Base-by-base conservation (phyloP, 805 yeast genomes). In the Pichia cabralensis region DNA sequence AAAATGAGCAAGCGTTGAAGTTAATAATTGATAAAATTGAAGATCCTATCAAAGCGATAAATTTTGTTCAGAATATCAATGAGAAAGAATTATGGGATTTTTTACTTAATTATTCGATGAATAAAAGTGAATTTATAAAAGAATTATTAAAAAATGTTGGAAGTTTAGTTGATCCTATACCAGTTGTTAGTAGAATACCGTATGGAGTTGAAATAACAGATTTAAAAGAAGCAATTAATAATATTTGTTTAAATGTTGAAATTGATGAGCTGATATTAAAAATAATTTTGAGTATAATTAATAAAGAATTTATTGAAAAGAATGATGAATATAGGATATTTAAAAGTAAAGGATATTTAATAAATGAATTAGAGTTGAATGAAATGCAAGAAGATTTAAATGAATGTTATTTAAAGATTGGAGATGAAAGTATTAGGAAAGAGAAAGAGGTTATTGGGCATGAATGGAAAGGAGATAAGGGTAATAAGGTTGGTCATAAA, bases 31-130 rank as follows among this genome's bases (percentile, higher is more conserved):
- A 82, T 43, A 70, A 82, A 45, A 58, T 88, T 33, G 67, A 78
- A 35, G 92, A 89, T 51, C 89, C 95, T 0, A 69, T 70, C 26
- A 65, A 71, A 43, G 97, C 97, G 0, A 80, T 92, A 17, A 68
- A 67, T 13, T 92, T 86, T 64, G 92, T 88, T 1, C 69, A 65
- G 33, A 66, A 66, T 9, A 66, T 72, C 39, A 74, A 76, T 33
- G 94, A 85, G 46, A 55, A 63, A 16, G 94, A 83, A n/a, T 60
- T 85, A 9, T 86, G 96, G 94, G 75, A 75, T 27, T 74, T 76
- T 30, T 63, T 89, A 41, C 58, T 89, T 9, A 76, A 73, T 15
- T 74, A 76, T 52, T 76, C 95, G 15, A 67, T 77, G 60, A 65
- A 67, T 26, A 75, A 75, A 43, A 92, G 96, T 0, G 64, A 64